Conservation (phyloP, 148 eudicot species). For the Spergularia bocconei region DNA sequence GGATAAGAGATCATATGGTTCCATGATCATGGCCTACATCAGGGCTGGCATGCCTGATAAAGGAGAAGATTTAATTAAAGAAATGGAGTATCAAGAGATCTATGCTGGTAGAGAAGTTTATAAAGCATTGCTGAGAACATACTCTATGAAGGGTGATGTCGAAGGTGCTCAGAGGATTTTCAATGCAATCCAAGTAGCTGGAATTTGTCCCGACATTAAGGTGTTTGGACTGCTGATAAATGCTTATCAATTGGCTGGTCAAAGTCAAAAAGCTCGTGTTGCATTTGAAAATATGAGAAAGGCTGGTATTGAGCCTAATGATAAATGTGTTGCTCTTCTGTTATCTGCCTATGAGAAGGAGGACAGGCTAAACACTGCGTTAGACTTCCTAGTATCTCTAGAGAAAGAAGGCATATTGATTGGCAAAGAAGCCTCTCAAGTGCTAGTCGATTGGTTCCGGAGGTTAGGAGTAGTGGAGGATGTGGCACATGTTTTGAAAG, state of each 20-base stretch:
- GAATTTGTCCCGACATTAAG: conserved; percentile 70
- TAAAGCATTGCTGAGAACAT: conserved; percentile 81
- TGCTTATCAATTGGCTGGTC: conserved; percentile 62
- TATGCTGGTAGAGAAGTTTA: conserved; percentile 82
- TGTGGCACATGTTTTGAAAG: conserved; percentile 63
- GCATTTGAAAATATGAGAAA: conserved; percentile 68
- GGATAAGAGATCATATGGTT: conserved; percentile 81
- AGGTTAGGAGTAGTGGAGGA: conserved; percentile 82
- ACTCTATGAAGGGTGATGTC: conserved; percentile 76
- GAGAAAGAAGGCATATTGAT: conserved; percentile 65
- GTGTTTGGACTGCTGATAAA: conserved; percentile 77
- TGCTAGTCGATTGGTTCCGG: conserved; percentile 69
- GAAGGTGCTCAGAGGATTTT: conserved; percentile 85
- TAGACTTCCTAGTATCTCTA: conserved; percentile 57
- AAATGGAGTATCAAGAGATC: conserved; percentile 62
- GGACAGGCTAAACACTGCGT: conserved; percentile 54
- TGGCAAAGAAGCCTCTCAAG: conserved; percentile 66
- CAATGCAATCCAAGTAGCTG: conserved; percentile 67
- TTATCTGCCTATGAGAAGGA: conserved; percentile 67
- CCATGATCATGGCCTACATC: conserved; percentile 90
- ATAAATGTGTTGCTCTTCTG: conserved; percentile 72
- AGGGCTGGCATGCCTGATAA: conserved; percentile 57
- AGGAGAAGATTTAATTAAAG: conserved; percentile 60
- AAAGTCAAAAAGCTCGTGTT: conserved; percentile 50
- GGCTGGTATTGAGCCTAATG: conserved; percentile 69